Evolutionary conservation across 495 filamentous ascomycete genomes (phyloP).

Genomic region (Physcia stellaris): DNA sequence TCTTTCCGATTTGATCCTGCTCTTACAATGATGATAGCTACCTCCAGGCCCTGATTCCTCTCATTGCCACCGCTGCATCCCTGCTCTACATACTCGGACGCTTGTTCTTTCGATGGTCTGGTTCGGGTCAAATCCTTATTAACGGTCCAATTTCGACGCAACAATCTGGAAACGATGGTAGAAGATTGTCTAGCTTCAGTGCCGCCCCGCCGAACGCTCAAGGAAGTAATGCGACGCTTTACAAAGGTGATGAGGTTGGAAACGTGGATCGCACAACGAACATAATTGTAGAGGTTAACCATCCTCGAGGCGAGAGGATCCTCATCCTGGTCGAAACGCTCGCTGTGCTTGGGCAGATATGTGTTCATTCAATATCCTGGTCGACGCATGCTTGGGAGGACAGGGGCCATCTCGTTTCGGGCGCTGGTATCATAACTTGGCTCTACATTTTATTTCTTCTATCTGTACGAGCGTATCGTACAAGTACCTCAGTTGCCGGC

Average conservation of each 20-base stretch:
- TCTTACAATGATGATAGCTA: constrained; percentile 42
- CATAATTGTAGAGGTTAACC: constrained; percentile 61
- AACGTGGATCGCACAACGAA: constrained; percentile 16
- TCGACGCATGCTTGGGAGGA: constrained; percentile 39
- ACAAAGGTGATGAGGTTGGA: constrained; percentile 28
- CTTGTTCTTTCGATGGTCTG: constrained; percentile 35
- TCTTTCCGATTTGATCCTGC: constrained; percentile 3
- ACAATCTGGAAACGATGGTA: not conserved
- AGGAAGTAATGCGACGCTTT: constrained; percentile 28
- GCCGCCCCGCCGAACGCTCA: constrained; percentile 21
- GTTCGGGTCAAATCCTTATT: constrained; percentile 30
- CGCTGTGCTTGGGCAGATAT: constrained; percentile 57
- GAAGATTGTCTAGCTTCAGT: not conserved
- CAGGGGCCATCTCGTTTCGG: constrained; percentile 43
- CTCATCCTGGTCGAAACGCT: constrained; percentile 60
- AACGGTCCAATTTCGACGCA: constrained; percentile 36
- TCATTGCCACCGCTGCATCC: constrained; percentile 56
- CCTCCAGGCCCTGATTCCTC: constrained; percentile 70
- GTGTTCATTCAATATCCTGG: constrained; percentile 48
- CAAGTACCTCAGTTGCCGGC: constrained; percentile 39
- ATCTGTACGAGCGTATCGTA: constrained; percentile 56
- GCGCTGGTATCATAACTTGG: constrained; percentile 59
- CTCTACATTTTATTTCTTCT: constrained; percentile 67
- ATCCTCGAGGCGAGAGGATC: constrained; percentile 56
- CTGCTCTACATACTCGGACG: constrained; percentile 43